Conservation (phyloP, 768 basidiomycete genomes). For the Terana coerulea region DNA sequence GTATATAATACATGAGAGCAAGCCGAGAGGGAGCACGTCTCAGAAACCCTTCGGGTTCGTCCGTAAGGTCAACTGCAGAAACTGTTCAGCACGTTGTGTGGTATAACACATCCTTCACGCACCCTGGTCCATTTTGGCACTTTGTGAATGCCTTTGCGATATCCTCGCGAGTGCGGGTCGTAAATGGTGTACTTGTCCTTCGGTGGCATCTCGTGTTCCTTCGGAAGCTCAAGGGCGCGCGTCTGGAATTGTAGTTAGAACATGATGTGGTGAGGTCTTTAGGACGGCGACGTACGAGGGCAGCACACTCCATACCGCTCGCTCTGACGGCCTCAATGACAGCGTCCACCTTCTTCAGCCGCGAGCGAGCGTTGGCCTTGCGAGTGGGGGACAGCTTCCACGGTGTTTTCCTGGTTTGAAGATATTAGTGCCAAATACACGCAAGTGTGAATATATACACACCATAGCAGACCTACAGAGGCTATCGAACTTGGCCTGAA, state of each 20-base stretch:
- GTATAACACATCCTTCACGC: slow-evolving; percentile 24
- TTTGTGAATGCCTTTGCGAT: slow-evolving; percentile 94
- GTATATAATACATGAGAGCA: slow-evolving; percentile 10
- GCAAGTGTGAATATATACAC: slow-evolving; percentile 16
- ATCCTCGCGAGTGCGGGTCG: slow-evolving; percentile 61
- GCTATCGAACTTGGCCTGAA: slow-evolving; percentile 70
- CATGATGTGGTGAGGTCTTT: too few relatives aligned
- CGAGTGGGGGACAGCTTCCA: slow-evolving; percentile 90
- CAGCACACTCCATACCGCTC: slow-evolving; percentile 74
- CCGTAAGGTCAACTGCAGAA: slow-evolving; percentile 69
- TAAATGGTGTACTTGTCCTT: slow-evolving; percentile 97
- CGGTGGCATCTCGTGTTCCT: slow-evolving; percentile 89
- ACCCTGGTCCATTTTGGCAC: slow-evolving; percentile 98
- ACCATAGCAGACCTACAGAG: slow-evolving; percentile 85
- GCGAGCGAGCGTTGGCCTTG: slow-evolving; percentile 85
- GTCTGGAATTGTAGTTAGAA: slow-evolving; percentile 42
- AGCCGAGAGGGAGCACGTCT: slow-evolving; percentile 13
- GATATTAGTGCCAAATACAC: not conserved
- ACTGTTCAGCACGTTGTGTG: not conserved
- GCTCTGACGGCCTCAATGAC: slow-evolving; percentile 86
- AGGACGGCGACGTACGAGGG: slow-evolving; percentile 56
- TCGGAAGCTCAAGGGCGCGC: slow-evolving; percentile 78
- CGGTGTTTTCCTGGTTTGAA: slow-evolving; percentile 75
- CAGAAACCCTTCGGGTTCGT: slow-evolving; percentile 93
- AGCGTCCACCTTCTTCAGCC: slow-evolving; percentile 89